phyloP scores from a whole-genome alignment of 805 yeast genomes.

The Ogataea parapolymorpha region DNA sequence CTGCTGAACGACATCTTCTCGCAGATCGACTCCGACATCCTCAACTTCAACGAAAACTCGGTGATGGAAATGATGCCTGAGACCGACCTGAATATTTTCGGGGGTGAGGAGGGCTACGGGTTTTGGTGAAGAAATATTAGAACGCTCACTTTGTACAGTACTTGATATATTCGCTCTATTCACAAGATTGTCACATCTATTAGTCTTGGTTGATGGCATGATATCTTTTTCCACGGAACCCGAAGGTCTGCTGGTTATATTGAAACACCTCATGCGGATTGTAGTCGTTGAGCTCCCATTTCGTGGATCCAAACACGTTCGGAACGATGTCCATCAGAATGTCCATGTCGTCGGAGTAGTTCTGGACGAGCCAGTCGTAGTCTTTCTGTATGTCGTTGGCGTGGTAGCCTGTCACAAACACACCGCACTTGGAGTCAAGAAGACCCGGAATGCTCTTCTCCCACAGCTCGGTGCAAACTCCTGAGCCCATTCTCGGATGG shows the following conservation, averaged over 20 bases:
- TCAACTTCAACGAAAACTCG: slow-evolving; percentile 22
- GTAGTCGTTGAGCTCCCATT: slow-evolving; percentile 90
- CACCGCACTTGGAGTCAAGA: slow-evolving; percentile 88
- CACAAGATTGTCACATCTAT: slow-evolving; percentile 2
- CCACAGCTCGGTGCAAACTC: slow-evolving; percentile 79
- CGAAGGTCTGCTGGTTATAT: slow-evolving; percentile 86
- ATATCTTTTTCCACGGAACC: slow-evolving; percentile 94
- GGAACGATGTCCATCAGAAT: slow-evolving; percentile 68
- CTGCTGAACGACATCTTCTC: slow-evolving; percentile 28
- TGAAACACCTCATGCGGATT: slow-evolving; percentile 93
- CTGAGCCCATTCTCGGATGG: slow-evolving; percentile 92
- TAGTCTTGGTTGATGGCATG: slow-evolving; percentile 58
- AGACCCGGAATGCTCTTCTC: slow-evolving; percentile 79
- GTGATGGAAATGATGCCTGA: slow-evolving; percentile 13
- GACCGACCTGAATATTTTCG: slow-evolving; percentile 16
- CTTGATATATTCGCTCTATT: slow-evolving; percentile 9
- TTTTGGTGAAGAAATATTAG: slow-evolving; percentile 22
- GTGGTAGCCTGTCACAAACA: slow-evolving; percentile 88
- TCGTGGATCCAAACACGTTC: slow-evolving; percentile 79
- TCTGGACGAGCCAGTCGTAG: slow-evolving; percentile 61
- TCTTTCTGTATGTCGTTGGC: slow-evolving; percentile 69
- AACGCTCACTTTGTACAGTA: slow-evolving; percentile 1
- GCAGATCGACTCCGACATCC: slow-evolving; percentile 33
- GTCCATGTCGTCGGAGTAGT: slow-evolving; percentile 75
- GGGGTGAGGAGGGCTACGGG: slow-evolving; percentile 29